Percentiles rank a stretch among this genome's conserved stretches.
Conservation (phyloP, 306 rosid genomes). For the Heteromeles arbutifolia region DNA sequence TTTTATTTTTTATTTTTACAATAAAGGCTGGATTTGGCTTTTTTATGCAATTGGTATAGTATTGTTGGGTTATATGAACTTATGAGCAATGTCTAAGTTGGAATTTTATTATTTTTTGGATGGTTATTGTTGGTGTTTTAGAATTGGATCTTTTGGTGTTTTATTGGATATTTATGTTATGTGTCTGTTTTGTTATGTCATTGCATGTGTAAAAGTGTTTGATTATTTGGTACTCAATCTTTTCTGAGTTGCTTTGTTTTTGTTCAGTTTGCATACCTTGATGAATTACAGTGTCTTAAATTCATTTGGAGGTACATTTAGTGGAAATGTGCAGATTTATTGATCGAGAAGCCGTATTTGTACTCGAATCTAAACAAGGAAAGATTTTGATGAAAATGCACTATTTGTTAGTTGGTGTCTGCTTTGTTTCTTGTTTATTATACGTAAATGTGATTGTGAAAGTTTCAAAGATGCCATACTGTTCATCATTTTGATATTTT, state of each 20-base stretch:
- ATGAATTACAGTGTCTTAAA: not conserved
- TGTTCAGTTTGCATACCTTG: not conserved
- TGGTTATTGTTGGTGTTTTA: slow-evolving; percentile 16
- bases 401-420: not conserved
- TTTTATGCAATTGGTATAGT: not conserved
- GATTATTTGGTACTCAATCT: not conserved
- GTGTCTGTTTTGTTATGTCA: not conserved
- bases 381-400: not conserved
- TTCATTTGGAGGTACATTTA: not conserved
- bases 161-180: not conserved
- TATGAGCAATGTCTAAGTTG: slow-evolving; percentile 4
- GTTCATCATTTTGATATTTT: slow-evolving; percentile 8
- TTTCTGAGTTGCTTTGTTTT: not conserved
- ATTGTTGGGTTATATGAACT: not conserved
- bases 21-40: not conserved
- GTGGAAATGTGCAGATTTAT: not conserved
- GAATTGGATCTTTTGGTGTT: slow-evolving; percentile 11
- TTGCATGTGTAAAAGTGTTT: not conserved
- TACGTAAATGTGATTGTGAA: not conserved
- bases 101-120: slow-evolving; percentile 2
- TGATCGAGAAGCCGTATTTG: not conserved
- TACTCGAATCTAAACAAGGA: not conserved
- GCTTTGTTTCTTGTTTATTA: not conserved
- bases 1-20: not conserved
- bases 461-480: not conserved